Percentiles rank a stretch among this genome's conserved stretches.
These are phyloP conservation scores for Euphorbia celastroides DNA, from an alignment of 441 rosid species.

Conservation along the genomic window DNA sequence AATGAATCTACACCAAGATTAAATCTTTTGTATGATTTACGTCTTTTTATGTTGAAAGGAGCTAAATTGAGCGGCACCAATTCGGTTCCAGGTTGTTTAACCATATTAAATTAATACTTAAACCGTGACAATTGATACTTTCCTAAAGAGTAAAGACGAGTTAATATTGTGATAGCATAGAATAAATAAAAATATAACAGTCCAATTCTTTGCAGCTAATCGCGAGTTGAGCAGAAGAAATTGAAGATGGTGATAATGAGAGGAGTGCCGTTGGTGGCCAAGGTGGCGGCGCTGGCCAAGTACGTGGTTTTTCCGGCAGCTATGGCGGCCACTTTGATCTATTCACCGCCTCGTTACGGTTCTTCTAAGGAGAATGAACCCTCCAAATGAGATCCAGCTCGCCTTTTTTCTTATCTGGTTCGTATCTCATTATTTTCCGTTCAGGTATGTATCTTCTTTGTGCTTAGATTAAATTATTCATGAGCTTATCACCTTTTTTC, in stretches of 20 bases:
- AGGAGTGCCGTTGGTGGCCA: constrained; percentile 53
- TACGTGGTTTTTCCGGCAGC: constrained; percentile 44
- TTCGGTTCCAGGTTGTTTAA: no score
- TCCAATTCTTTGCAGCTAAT: no score
- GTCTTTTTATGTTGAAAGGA: no score
- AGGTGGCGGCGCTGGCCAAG: constrained; percentile 40
- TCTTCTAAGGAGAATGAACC: constrained; percentile 27
- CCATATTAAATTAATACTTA: no score
- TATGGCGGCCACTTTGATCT: constrained; percentile 46
- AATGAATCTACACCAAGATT: no score
- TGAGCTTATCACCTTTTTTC: background rate
- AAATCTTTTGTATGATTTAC: no score
- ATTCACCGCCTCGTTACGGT: constrained; percentile 51
- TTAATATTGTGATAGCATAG: no score
- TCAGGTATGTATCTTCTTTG: background rate
- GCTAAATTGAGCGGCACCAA: no score
- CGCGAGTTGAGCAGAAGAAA: background rate
- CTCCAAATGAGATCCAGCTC: constrained; percentile 18
- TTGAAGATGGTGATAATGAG: constrained; percentile 29
- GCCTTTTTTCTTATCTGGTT: background rate
- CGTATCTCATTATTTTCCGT: background rate
- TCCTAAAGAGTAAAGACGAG: no score
- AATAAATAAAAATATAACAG: no score
- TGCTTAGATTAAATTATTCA: background rate
- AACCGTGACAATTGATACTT: no score